Conservation (phyloP, 2,329 filamentous ascomycete species). For the Aspergillus ochraceoroseus region DNA sequence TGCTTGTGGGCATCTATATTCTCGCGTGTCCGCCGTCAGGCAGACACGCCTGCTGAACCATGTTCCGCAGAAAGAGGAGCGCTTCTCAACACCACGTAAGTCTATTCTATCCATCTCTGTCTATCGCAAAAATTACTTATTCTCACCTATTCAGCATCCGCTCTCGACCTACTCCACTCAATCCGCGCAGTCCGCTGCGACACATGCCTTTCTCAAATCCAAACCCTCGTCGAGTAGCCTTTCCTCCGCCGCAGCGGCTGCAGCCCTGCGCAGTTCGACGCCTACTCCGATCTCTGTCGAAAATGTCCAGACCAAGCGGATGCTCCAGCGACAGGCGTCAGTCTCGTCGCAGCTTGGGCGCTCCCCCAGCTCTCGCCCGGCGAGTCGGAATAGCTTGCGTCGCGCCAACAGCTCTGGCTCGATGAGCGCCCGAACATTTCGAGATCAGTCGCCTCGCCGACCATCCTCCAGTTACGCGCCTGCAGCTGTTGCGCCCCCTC, state of each 20-base stretch:
- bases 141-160: slow-evolving; percentile 46
- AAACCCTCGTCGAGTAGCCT: slow-evolving; percentile 61
- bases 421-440: slow-evolving; percentile 85
- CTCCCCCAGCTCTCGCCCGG: slow-evolving; percentile 40
- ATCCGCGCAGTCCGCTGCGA: slow-evolving; percentile 73
- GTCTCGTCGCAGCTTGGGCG: slow-evolving; percentile 60
- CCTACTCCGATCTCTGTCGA: slow-evolving; percentile 73
- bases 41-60: slow-evolving; percentile 20
- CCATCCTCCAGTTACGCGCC: slow-evolving; percentile 44
- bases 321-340: slow-evolving; percentile 66
- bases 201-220: slow-evolving; percentile 70
- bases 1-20: neutral
- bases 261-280: slow-evolving; percentile 73
- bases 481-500: slow-evolving; percentile 59
- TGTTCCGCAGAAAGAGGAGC: slow-evolving; percentile 43
- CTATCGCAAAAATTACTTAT: slow-evolving; percentile 10
- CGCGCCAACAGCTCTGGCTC: slow-evolving; percentile 68
- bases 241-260: slow-evolving; percentile 79
- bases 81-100: slow-evolving; percentile 40
- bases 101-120: too few species aligned
- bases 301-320: slow-evolving; percentile 83
- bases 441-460: slow-evolving; percentile 62
- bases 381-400: slow-evolving; percentile 49
- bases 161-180: slow-evolving; percentile 61
- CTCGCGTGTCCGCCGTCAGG: slow-evolving; percentile 14